These are phyloP conservation scores for Puccinia triticina DNA, from an alignment of 1,284 basidiomycete genomes.

Conservation along the genomic window DNA sequence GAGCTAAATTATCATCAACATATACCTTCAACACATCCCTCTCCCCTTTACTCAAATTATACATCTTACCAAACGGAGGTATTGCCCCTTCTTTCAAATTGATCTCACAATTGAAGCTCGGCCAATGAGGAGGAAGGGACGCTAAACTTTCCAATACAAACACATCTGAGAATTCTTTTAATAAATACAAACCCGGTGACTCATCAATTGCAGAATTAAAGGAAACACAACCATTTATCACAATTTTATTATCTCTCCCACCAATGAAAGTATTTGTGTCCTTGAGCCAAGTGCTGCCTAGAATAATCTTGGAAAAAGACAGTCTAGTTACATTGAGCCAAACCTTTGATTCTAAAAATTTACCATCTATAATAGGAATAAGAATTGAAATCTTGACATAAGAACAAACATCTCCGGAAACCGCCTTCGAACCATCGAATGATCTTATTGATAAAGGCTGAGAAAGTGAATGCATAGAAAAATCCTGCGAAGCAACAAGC, in stretches of 20 bases:
- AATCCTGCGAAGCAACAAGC: not conserved
- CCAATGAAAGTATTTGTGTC: no score
- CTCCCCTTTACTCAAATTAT: slow-evolving; percentile 1
- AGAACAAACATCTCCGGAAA: no score
- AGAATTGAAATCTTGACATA: no score
- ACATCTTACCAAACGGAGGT: not conserved
- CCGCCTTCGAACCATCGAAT: no score
- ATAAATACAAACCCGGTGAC: not conserved
- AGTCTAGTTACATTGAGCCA: no score
- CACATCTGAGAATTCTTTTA: not conserved
- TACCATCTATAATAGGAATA: no score
- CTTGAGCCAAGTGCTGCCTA: no score
- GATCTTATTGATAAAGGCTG: not conserved
- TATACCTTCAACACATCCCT: not conserved
- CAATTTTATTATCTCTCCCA: no score
- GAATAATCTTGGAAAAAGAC: no score
- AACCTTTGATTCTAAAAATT: no score
- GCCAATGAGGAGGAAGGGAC: not conserved
- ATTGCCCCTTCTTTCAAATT: not conserved
- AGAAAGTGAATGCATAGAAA: not conserved
- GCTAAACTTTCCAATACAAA: not conserved
- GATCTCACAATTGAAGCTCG: not conserved
- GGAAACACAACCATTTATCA: no score
- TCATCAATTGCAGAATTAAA: not conserved
- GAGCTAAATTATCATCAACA: slow-evolving; percentile 1